Evolutionary conservation across 345 rosid genomes (phyloP), one percentile per base, ranked within the genome.

Genomic region (Euphorbia pulcherrima): DNA sequence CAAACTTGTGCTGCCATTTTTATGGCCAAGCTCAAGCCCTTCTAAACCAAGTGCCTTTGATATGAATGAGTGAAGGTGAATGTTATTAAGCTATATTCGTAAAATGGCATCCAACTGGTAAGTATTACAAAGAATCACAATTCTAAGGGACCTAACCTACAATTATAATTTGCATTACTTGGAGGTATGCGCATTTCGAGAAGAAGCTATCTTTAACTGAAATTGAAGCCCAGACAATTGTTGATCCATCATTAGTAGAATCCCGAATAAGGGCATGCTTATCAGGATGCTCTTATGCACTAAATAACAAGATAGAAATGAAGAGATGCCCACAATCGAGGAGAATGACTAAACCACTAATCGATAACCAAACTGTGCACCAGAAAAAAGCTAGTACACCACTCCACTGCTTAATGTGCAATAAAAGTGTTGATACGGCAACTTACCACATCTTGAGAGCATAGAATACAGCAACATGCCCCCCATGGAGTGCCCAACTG

Each of bases 401-500:
- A 26, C 11, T 59, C 10, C 17, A 14, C 55, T 64, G 50, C 29
- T 28, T 8, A 14, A 64, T 33, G 54, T 53, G 51, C 62, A 51
- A 37, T 30, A 40, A 50, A 58, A 46, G 29, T 46, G 26, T 37
- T 16, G 7, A 33, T 33, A 41, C 35, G 52, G 71, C 40, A 77
- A 60, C 82, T 85, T 87, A 90, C 97, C 69, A 68, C 75, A 86
- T 78, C 69, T 76, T 50, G 96, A 86, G 20, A 88, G 85, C 83
- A 89, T 69, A 12, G 97, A 87, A 70, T 90, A 93, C 54, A 93
- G 82, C 85, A 93, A 76, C 68, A 90, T 93, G 35, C 98, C 98
- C 27, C 96, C 97, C 98, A 93, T 90, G 53, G 98, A 93, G 77
- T 90, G 98, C 74, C 98, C 98, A 75, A 93, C 66, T 0, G 96